phyloP scores from a whole-genome alignment of 768 basidiomycete species.

The Termitomyces sp. region DNA sequence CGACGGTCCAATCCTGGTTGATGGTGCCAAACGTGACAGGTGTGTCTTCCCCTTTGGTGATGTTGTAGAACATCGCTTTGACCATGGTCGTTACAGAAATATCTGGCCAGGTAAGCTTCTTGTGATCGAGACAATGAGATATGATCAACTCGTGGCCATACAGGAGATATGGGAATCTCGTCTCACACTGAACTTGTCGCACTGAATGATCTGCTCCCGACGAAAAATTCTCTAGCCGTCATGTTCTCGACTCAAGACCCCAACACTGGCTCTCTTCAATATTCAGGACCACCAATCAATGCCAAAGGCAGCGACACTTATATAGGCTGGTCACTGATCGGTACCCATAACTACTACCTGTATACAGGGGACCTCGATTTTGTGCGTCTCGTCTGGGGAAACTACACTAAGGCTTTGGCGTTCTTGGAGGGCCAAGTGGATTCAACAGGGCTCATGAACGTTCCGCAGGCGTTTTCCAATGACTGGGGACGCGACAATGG shows the following conservation, averaged over 20 bases:
- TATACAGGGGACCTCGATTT: conserved; percentile 47
- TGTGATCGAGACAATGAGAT: too few species aligned
- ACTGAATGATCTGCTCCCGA: conserved; percentile 29
- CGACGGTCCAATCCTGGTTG: conserved; percentile 49
- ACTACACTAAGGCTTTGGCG: conserved; percentile 35
- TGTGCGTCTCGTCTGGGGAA: conserved; percentile 39
- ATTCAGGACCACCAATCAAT: conserved; percentile 37
- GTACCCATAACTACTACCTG: conserved; percentile 36
- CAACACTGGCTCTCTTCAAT: conserved; percentile 40
- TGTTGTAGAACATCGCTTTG: background rate
- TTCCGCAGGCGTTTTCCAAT: conserved; percentile 35
- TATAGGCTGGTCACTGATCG: conserved; percentile 48
- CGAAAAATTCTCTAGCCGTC: conserved; percentile 44
- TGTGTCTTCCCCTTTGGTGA: conserved; percentile 13
- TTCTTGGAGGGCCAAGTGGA: conserved; percentile 41
- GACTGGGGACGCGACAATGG: conserved; percentile 49
- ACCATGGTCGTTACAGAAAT: conserved; percentile 17
- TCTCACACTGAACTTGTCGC: conserved; percentile 34
- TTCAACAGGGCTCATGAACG: conserved; percentile 35
- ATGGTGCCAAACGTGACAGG: conserved; percentile 53
- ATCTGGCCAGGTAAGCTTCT: conserved; percentile 21
- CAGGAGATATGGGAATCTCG: conserved; percentile 42
- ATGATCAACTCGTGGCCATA: background rate
- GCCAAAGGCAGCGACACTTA: conserved; percentile 40
- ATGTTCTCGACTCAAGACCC: conserved; percentile 48